Base-by-base conservation (phyloP, 257 asterid genomes). In the Thymus quinquecostatus region DNA sequence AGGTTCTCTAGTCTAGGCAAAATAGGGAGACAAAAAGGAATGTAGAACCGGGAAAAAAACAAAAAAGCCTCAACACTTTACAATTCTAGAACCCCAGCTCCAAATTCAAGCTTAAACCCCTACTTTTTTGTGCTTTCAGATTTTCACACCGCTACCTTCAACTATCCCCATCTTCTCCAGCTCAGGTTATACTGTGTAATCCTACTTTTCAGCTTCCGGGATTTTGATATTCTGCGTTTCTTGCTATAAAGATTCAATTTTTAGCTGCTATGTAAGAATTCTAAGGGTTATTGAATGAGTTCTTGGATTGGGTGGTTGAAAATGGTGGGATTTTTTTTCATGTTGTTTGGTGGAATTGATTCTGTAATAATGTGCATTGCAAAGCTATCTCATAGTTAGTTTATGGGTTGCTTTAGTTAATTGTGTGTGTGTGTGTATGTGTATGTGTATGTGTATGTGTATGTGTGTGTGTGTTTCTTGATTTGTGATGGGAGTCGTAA, bases 31-130 rank as follows among this genome's bases (percentile, higher is more conserved):
- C 68, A 41, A 70, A 72, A 60, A 68, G 78, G 77, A 66, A 69
- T 68, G 58, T 64, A 54, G 69, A 74, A 66, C 60, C 71, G 49
- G 49, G 57, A 76, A 81, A 21, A 21, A 21, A 21, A 21, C 21
- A 21, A 21, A 21, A 21, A 81, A 79, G 83, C 80, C 75, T 60
- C 32, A 4, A 14, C 75, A 77, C 81, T 84, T 84, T 81, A 59
- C 27, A 43, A 40, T 44, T 61, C 75, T 77, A 73, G 78, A 74
- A 84, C 81, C 86, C 63, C 81, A 53, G 56, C 43, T 75, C 74
- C 61, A 79, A 77, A 30, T 48, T 11, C 59, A 75, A 68, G 73
- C 85, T 80, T 74, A 65, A 83, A 80, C 85, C 85, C 81, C 81
- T 80, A 5, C 72, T 69, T 55, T 40, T 64, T 68, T 21, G 21